Conservation (phyloP, 305 asterid species). For the Plantago rigida region DNA sequence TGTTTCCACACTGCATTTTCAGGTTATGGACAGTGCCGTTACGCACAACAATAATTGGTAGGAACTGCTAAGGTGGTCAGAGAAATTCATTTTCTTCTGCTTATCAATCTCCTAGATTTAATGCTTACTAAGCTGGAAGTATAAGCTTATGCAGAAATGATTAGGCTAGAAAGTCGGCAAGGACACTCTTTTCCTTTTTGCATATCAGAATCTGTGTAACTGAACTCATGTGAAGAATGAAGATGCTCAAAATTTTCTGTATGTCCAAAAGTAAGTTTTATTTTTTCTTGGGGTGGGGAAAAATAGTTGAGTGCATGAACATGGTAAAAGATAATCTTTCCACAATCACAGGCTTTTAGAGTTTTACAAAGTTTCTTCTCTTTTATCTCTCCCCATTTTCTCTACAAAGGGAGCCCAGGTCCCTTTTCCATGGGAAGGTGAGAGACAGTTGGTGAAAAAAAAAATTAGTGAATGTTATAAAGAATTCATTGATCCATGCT, state of each 20-base stretch:
- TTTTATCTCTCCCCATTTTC: conserved; percentile 2
- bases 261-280: conserved; percentile 14
- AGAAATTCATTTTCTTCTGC: neutral
- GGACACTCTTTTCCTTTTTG: conserved; percentile 1
- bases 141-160: neutral
- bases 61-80: neutral
- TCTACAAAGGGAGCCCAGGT: neutral
- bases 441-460: no score
- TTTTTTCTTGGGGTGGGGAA: conserved; percentile 21
- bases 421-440: no score
- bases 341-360: conserved; percentile 31
- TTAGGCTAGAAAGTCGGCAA: neutral
- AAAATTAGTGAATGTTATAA: no score
- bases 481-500: no score
- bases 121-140: conserved; percentile 1
- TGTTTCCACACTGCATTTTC: conserved; percentile 9
- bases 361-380: conserved; percentile 22
- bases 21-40: conserved; percentile 56
- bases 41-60: conserved; percentile 37
- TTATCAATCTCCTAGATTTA: conserved; percentile 3
- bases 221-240: neutral
- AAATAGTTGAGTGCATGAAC: conserved; percentile 24
- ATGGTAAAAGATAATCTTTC: conserved; percentile 19
- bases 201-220: neutral
- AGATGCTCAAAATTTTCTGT: conserved; percentile 1